Conservation (phyloP, 441 rosid genomes). For the Eutrema salsugineum region DNA sequence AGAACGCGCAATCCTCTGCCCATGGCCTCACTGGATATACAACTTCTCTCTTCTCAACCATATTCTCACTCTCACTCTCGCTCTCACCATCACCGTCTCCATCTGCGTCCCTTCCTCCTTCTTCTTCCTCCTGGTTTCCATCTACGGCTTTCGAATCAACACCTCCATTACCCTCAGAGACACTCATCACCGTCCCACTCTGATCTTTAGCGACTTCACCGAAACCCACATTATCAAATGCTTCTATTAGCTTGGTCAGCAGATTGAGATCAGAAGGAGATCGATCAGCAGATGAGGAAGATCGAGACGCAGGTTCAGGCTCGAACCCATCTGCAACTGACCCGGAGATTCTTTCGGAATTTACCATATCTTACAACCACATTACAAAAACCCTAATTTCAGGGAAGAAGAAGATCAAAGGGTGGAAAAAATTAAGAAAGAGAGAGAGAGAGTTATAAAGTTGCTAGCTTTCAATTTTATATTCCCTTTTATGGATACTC, state of each 20-base stretch:
- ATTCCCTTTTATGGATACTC: neutral
- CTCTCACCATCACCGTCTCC: conserved; percentile 1
- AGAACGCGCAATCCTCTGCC: conserved; percentile 81
- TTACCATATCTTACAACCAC: conserved; percentile 23
- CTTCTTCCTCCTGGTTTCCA: conserved; percentile 6
- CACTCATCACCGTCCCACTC: conserved; percentile 25
- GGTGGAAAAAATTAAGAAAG: neutral
- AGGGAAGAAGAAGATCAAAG: conserved; percentile 22
- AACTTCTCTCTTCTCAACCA: conserved; percentile 19
- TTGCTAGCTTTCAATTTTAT: neutral
- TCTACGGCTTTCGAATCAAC: conserved; percentile 11
- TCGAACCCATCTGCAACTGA: neutral
- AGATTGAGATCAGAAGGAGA: conserved; percentile 17
- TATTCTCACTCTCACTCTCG: conserved; percentile 19
- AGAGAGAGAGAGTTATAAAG: neutral
- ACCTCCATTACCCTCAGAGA: conserved; percentile 25
- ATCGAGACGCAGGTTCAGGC: neutral
- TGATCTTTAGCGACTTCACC: neutral
- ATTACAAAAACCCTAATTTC: conserved; percentile 39
- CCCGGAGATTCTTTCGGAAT: conserved; percentile 18
- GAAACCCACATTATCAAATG: conserved; percentile 14
- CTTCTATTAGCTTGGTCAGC: no score
- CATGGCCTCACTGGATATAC: conserved; percentile 69
- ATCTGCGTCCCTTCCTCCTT: neutral
- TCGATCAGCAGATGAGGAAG: conserved; percentile 9